Base-by-base conservation (phyloP, 306 rosid genomes). In the Carpinus fangiana region DNA sequence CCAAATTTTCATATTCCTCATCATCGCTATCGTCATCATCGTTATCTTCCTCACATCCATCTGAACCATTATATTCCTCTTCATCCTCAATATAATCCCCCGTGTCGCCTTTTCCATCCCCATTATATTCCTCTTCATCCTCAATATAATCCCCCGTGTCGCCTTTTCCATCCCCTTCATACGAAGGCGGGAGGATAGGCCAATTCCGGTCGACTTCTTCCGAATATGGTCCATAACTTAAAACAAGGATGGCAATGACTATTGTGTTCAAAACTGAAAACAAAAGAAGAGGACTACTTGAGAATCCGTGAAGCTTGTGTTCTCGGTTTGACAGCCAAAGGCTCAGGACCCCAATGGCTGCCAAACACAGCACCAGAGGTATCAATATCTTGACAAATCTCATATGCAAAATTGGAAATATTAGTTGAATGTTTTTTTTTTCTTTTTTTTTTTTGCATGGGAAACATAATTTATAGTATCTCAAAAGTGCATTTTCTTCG, bases 191-290 rank as follows among this genome's bases (percentile, higher is more conserved):
- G 0, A 69, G 8, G 51, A 18, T 67, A 26, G 83, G 57, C 16
- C 46, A 38, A 53, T 13, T 36, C 20, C 48, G 36, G 0, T 74
- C 80, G 72, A 31, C 34, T 72, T 77, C 80, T 23, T 13, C 71
- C 0, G 77, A 46, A 84, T 77, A 45, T 69, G 86, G 64, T 48
- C 77, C 21, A 16, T 56, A 73, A 23, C 47, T 75, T 67, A 65
- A 75, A 67, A 74, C 45, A 53, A 80, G 60, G 57, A 88, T 68
- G 75, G 76, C 61, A 4, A 80, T 2, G 23, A 86, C 31, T 68
- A 88, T 55, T 62, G 78, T 47, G 87, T 84, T 82, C 67, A 82
- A 74, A 31, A 82, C 36, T 54, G 75, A 74, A 76, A 82, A 86
- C 76, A 73, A 79, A 21, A 80, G 65, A 23, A 80, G 72, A 57